Percentiles rank a stretch among this genome's conserved stretches.
These are phyloP conservation scores for Sphaerobolus stellatus DNA, from an alignment of 1,284 basidiomycete species.

Conservation along the genomic window DNA sequence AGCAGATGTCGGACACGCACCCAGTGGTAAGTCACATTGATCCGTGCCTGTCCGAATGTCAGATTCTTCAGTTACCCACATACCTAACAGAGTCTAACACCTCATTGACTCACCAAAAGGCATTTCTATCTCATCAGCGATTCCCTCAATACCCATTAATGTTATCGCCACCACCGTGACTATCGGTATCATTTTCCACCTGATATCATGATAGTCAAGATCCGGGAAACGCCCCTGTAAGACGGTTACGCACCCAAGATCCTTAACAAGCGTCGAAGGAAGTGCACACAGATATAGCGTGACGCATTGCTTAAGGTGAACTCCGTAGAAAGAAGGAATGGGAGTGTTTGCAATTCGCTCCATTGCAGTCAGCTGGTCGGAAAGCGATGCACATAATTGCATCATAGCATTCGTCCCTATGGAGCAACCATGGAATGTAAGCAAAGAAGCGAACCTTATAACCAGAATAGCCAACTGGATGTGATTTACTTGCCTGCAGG, in stretches of 20 bases:
- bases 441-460: slow-evolving; percentile 8
- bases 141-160: slow-evolving; percentile 91
- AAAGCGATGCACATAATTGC: slow-evolving; percentile 45
- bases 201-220: slow-evolving; percentile 17
- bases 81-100: no score
- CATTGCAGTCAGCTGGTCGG: slow-evolving; percentile 78
- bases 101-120: slow-evolving; percentile 77
- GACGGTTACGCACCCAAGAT: slow-evolving; percentile 43
- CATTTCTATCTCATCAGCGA: slow-evolving; percentile 90
- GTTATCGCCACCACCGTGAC: slow-evolving; percentile 84
- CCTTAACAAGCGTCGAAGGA: slow-evolving; percentile 78
- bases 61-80: slow-evolving; percentile 10
- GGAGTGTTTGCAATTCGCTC: slow-evolving; percentile 84
- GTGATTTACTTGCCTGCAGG: slow-evolving; percentile 70
- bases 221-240: not conserved
- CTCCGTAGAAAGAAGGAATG: slow-evolving; percentile 58
- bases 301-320: slow-evolving; percentile 93
- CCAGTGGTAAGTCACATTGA: slow-evolving; percentile 65
- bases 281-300: slow-evolving; percentile 84
- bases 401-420: slow-evolving; percentile 76
- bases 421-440: slow-evolving; percentile 11
- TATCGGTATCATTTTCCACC: slow-evolving; percentile 81
- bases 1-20: slow-evolving; percentile 35
- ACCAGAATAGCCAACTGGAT: not conserved
- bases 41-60: slow-evolving; percentile 48